Evolutionary conservation across 2,329 filamentous ascomycete species (phyloP).

Genomic region (Penicillium brasilianum): DNA sequence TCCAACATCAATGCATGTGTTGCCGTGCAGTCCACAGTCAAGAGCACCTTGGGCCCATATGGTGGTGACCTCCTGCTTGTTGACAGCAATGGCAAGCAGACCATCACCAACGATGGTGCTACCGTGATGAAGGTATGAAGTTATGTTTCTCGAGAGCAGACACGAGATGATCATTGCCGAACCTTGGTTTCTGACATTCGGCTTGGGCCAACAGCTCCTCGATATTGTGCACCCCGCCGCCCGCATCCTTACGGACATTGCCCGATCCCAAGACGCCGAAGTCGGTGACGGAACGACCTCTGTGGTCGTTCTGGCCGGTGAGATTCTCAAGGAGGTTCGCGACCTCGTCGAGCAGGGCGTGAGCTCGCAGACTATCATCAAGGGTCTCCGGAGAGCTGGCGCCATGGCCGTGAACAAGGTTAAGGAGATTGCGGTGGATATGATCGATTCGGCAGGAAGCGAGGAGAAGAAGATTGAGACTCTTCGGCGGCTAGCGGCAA

Average conservation of each 20-base stretch:
- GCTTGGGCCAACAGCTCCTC: constrained; percentile 68
- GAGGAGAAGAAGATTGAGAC: constrained; percentile 89
- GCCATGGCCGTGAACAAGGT: constrained; percentile 97
- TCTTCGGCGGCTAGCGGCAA: constrained; percentile 84
- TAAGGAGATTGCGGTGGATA: constrained; percentile 86
- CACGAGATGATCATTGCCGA: background rate
- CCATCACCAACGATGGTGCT: constrained; percentile 98
- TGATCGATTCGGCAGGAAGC: constrained; percentile 71
- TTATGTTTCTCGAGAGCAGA: background rate
- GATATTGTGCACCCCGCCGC: constrained; percentile 98
- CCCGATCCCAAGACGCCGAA: constrained; percentile 97
- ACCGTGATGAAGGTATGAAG: constrained; percentile 91
- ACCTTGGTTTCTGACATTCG: constrained; percentile 12
- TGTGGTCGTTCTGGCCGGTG: constrained; percentile 94
- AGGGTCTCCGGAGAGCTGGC: constrained; percentile 86
- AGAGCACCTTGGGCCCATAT: constrained; percentile 93
- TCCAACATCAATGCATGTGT: constrained; percentile 99
- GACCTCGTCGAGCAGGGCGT: constrained; percentile 96
- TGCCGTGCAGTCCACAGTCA: constrained; percentile 93
- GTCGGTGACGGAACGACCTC: constrained; percentile 98
- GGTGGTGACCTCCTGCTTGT: constrained; percentile 96
- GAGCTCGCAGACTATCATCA: constrained; percentile 96
- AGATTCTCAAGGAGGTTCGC: constrained; percentile 95
- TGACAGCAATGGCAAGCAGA: constrained; percentile 92
- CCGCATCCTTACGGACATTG: constrained; percentile 96